A percentile compares a stretch with the other conserved stretches of the same genome.
Conservation (phyloP, 805 yeast species). For the Candida peoriensis region DNA sequence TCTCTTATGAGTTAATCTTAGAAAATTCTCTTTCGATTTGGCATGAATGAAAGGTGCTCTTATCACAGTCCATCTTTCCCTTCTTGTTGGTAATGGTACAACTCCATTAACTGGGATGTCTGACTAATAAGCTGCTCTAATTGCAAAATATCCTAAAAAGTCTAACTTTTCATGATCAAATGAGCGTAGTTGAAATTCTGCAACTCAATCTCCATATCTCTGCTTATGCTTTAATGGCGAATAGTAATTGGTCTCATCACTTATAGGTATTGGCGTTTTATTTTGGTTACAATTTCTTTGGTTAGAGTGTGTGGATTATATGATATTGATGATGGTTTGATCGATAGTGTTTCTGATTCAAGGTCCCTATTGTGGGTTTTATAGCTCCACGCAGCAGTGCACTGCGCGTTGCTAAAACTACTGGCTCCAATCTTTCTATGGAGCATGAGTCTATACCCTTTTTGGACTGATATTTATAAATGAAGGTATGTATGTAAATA, state of each 20-base stretch:
- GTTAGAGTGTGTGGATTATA: slow-evolving; percentile 35
- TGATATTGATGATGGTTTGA: slow-evolving; percentile 8
- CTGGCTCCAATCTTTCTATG: no score
- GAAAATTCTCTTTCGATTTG: slow-evolving; percentile 89
- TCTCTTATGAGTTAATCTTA: slow-evolving; percentile 79
- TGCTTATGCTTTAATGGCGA: slow-evolving; percentile 70
- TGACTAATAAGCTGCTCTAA: slow-evolving; percentile 84
- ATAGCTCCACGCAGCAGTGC: slow-evolving; percentile 10
- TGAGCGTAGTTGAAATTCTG: slow-evolving; percentile 70
- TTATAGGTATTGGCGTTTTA: slow-evolving; percentile 69
- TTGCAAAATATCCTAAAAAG: slow-evolving; percentile 77
- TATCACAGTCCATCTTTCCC: slow-evolving; percentile 90
- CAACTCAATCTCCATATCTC: slow-evolving; percentile 70
- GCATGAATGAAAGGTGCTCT: slow-evolving; percentile 93
- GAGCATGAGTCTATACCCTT: no score
- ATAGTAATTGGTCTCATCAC: slow-evolving; percentile 74
- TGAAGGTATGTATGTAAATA: no score
- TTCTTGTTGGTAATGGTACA: slow-evolving; percentile 58
- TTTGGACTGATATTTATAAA: no score
- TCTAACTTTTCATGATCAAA: slow-evolving; percentile 67
- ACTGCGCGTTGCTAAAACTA: no score
- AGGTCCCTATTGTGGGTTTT: slow-evolving; percentile 5
- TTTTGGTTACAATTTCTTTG: slow-evolving; percentile 29
- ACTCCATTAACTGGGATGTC: slow-evolving; percentile 84
- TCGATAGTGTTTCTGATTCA: slow-evolving; percentile 3